Conservation (phyloP, 306 rosid genomes). For the Ochetophila trinervis region DNA sequence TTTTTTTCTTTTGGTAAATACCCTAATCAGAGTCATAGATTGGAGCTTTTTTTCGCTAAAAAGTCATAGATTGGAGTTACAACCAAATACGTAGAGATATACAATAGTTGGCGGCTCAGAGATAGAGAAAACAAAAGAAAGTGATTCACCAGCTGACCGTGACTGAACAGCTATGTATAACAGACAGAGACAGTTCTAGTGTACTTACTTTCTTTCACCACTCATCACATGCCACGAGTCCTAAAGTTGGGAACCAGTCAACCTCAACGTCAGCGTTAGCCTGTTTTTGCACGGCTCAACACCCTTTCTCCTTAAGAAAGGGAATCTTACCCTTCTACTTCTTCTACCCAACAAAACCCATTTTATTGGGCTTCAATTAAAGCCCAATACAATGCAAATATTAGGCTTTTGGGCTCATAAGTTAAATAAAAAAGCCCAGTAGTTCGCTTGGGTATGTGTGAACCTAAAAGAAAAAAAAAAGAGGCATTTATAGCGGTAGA, state of each 20-base stretch:
- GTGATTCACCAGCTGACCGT: slow-evolving; percentile 13
- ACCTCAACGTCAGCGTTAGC: not conserved
- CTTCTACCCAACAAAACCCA: not conserved
- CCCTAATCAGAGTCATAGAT: no score
- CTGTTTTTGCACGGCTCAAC: slow-evolving; percentile 19
- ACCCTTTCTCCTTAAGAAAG: slow-evolving; percentile 17
- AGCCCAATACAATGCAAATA: no score
- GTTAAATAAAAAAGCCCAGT: not conserved
- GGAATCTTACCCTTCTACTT: not conserved
- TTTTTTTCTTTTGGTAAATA: no score
- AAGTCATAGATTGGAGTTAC: no score
- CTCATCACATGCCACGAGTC: slow-evolving; percentile 24
- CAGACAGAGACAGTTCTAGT: slow-evolving; percentile 23
- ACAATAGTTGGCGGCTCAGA: slow-evolving; percentile 12
- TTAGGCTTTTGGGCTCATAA: no score
- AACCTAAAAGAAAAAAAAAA: not conserved
- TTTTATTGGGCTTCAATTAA: no score
- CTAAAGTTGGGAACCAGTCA: not conserved
- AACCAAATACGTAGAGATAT: not conserved
- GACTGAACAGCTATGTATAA: slow-evolving; percentile 39
- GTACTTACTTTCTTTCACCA: slow-evolving; percentile 9
- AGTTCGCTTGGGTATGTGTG: not conserved
- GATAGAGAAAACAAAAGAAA: not conserved
- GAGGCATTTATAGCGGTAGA: slow-evolving; percentile 16
- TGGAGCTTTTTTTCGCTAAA: no score